Conservation (phyloP, 768 basidiomycete species). For the Lyophyllum atratum region DNA sequence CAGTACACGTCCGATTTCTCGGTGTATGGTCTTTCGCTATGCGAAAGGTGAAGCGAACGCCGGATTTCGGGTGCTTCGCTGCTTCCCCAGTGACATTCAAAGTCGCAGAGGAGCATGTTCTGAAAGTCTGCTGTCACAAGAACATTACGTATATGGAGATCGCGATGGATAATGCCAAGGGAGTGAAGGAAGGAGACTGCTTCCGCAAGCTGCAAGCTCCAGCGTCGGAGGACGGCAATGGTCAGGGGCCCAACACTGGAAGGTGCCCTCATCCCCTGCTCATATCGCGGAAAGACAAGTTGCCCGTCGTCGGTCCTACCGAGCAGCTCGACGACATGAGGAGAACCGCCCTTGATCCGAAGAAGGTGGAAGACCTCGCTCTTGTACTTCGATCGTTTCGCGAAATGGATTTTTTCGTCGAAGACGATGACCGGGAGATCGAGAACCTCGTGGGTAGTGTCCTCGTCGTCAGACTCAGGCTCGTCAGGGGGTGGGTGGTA, state of each 20-base stretch:
- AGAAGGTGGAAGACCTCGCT: constrained; percentile 2
- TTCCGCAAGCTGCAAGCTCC: not conserved
- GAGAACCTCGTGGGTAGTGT: not conserved
- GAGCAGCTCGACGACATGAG: not conserved
- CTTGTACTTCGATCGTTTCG: not conserved
- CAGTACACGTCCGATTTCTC: constrained; percentile 5
- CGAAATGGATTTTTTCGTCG: constrained; percentile 1
- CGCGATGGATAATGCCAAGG: constrained; percentile 3
- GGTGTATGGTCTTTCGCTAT: not conserved
- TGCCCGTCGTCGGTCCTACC: constrained; percentile 1
- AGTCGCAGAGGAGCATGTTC: not conserved
- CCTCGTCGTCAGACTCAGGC: not conserved
- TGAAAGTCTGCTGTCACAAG: not conserved
- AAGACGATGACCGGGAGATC: not conserved
- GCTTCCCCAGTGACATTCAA: not conserved
- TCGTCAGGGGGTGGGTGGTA: not conserved
- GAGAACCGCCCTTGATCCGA: constrained; percentile 1
- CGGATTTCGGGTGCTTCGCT: not conserved
- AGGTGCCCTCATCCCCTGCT: not conserved
- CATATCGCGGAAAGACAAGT: not conserved
- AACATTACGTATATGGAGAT: constrained; percentile 1
- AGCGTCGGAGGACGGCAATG: not conserved
- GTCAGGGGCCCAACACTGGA: not conserved
- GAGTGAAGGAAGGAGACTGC: constrained; percentile 5
- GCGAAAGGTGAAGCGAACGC: not conserved